Evolutionary conservation across 2,329 filamentous ascomycete species (phyloP), one percentile per base, ranked within the genome.

Genomic region (Aspergillus aculeatus): DNA sequence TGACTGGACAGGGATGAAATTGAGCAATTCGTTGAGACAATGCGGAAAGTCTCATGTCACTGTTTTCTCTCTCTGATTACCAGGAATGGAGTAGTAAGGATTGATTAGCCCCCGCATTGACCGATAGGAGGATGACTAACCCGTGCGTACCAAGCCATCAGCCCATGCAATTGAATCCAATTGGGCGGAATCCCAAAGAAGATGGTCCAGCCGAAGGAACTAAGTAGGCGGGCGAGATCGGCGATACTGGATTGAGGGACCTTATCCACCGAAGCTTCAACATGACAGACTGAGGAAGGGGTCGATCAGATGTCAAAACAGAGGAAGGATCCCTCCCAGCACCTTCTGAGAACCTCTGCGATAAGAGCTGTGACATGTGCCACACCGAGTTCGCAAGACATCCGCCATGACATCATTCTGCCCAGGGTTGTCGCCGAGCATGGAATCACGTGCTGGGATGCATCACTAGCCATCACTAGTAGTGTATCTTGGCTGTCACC

Each of bases 151-250:
- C 16, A 16, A 23, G 14, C 21, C 41, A 29, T 6, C 24, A 29
- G 24, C 38, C 38, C n/a, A 54, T 54, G 16, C 44, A 14, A 29
- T 23, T 19, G 1, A 24, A 54, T 54, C 10, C 44, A 14, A 29
- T 23, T 14, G 1, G 38, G 26, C 26, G 23, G 14, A 12, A 12
- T 31, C 50, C 52, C 52, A 47, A 54, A 54, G 38, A 47, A 54
- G 52, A 16, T 54, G 52, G 52, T 54, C 38, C 52, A 54, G 52
- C 52, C 52, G 52, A 54, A 14, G 31, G 24, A 19, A 23, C 23
- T 4, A 4, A 23, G 23, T 23, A 11, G 16, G 54, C 44, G 47
- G 32, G 49, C 21, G 10, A 11, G 49, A 47, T 47, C 32, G 21
- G 24, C n/a, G 24, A 32, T 19, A 21, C 26, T 55, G 23, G 23